Conservation (phyloP, 164 flowering plant genomes). For the Amborella trichopoda region DNA sequence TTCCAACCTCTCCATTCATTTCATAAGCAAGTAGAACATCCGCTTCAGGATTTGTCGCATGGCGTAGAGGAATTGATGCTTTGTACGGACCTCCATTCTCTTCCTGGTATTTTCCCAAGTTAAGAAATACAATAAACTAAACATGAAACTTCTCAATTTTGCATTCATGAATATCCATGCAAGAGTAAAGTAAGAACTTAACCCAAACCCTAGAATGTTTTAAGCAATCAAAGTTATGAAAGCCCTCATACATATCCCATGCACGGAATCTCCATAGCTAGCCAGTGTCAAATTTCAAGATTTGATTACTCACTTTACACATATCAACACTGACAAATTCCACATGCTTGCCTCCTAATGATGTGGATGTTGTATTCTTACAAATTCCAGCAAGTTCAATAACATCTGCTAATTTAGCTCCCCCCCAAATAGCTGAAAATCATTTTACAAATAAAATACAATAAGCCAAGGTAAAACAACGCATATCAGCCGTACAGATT, state of each 20-base stretch:
- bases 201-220: too few relatives aligned
- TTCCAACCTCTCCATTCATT: conserved; percentile 92
- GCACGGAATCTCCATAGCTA: too few relatives aligned
- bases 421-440: conserved; percentile 81
- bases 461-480: too few relatives aligned
- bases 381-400: conserved; percentile 81
- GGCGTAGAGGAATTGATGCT: conserved; percentile 85
- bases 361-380: conserved; percentile 35
- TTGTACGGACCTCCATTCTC: conserved; percentile 99
- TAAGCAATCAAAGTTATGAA: too few relatives aligned
- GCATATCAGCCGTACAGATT: too few relatives aligned
- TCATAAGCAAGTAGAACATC: conserved; percentile 96
- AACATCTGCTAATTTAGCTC: conserved; percentile 86
- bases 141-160: neutral
- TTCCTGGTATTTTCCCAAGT: conserved; percentile 39
- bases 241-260: too few relatives aligned
- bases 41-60: conserved; percentile 85
- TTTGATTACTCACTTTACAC: conserved; percentile 59
- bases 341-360: conserved; percentile 83
- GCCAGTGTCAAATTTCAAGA: too few relatives aligned
- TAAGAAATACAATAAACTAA: neutral
- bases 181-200: too few relatives aligned
- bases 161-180: neutral
- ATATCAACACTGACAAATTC: conserved; percentile 89
- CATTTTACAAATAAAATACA: conserved; percentile 4